Evolutionary conservation across 2,329 filamentous ascomycete genomes (phyloP).

Genomic region (Gnomoniopsis smithogilvyi): DNA sequence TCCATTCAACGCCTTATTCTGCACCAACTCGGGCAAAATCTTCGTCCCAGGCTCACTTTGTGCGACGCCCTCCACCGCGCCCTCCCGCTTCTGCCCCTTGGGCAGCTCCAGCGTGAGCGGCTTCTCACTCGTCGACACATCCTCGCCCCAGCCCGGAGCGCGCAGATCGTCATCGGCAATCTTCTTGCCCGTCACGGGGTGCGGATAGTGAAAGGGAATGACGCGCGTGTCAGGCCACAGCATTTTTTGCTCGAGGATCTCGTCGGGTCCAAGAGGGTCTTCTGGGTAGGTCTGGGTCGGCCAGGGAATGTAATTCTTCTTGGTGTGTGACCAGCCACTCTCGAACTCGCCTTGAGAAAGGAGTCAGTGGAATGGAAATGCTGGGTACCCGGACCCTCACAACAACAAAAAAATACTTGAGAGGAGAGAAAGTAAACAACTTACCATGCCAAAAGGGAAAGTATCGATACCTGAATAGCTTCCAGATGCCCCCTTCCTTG

Average conservation of each 20-base stretch:
- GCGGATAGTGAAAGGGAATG: slow-evolving; percentile 50
- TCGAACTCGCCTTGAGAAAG: slow-evolving; percentile 38
- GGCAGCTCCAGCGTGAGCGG: slow-evolving; percentile 39
- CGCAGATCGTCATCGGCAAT: slow-evolving; percentile 44
- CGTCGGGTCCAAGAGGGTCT: slow-evolving; percentile 48
- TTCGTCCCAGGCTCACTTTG: slow-evolving; percentile 29
- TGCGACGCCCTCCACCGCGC: slow-evolving; percentile 24
- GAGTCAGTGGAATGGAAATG: background rate
- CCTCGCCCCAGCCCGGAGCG: slow-evolving; percentile 42
- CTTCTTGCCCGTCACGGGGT: slow-evolving; percentile 45
- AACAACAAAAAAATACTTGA: no score
- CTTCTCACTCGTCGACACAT: slow-evolving; percentile 35
- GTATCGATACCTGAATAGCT: slow-evolving; percentile 51
- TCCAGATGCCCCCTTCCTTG: slow-evolving; percentile 53
- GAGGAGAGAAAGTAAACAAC: background rate
- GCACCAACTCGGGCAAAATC: slow-evolving; percentile 34
- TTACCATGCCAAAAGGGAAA: slow-evolving; percentile 53
- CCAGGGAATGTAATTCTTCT: slow-evolving; percentile 51
- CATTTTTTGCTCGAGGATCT: slow-evolving; percentile 51
- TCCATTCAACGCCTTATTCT: slow-evolving; percentile 23
- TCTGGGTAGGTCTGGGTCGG: slow-evolving; percentile 45
- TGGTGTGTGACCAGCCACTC: slow-evolving; percentile 51
- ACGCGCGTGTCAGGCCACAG: slow-evolving; percentile 55
- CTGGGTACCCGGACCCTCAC: no score
- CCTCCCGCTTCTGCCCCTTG: slow-evolving; percentile 32